phyloP scores from a whole-genome alignment of 2,329 filamentous ascomycete species.

The Pyrenochaeta sp. region DNA sequence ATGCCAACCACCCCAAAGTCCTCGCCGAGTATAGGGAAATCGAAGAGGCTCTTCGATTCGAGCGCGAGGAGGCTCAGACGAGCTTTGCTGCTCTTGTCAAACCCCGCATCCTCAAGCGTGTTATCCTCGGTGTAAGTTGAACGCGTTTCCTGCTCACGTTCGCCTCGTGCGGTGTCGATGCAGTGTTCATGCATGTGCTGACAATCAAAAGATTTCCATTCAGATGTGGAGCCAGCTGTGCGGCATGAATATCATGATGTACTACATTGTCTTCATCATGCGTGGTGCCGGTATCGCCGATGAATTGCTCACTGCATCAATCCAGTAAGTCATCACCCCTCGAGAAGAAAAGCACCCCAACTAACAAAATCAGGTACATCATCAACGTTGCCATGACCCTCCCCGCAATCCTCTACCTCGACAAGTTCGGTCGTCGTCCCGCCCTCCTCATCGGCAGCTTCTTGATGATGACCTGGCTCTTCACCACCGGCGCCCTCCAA shows the following conservation, averaged over 20 bases:
- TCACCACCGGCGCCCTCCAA: constrained; percentile 67
- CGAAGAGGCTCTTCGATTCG: constrained; percentile 61
- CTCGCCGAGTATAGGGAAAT: constrained; percentile 70
- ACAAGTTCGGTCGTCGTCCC: constrained; percentile 65
- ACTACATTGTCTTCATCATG: constrained; percentile 61
- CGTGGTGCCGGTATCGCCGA: constrained; percentile 63
- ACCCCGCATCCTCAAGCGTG: constrained; percentile 63
- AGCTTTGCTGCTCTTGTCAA: constrained; percentile 60
- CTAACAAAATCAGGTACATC: constrained; percentile 49
- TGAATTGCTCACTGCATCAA: constrained; percentile 65
- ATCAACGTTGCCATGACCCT: constrained; percentile 69
- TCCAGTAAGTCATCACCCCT: constrained; percentile 55
- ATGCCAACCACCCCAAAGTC: constrained; percentile 65
- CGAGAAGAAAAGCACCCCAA: neutral
- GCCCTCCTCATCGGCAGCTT: constrained; percentile 64
- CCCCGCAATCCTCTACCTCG: constrained; percentile 67
- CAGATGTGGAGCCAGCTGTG: constrained; percentile 68
- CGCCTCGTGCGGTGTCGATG: no score
- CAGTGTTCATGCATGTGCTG: no score
- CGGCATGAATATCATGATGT: constrained; percentile 68
- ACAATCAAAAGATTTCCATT: no score
- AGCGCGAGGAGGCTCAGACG: constrained; percentile 60
- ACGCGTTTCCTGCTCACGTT: no score
- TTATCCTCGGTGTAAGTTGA: constrained; percentile 57
- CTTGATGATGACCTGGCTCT: constrained; percentile 66